Evolutionary conservation across 169 alveolate species (phyloP).

Genomic region (Plasmodium berghei): DNA sequence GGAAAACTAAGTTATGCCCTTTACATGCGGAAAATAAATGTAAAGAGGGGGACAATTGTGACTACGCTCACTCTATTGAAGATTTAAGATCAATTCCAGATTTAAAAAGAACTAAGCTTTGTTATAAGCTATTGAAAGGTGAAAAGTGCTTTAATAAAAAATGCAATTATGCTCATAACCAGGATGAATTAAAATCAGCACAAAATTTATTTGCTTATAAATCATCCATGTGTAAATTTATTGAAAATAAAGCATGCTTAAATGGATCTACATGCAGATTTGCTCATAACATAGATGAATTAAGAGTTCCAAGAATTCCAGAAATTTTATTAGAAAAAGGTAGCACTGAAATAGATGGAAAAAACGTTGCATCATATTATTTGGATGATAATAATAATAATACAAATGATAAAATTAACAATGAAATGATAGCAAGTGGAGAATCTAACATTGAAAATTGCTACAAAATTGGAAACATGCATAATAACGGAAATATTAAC

Average conservation of each 20-base stretch:
- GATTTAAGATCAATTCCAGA: conserved; percentile 82
- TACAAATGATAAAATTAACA: conserved; percentile 5
- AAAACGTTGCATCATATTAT: neutral
- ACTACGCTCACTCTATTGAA: conserved; percentile 81
- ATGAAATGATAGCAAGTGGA: neutral
- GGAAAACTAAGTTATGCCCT: conserved; percentile 76
- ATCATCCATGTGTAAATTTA: conserved; percentile 82
- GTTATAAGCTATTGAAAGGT: conserved; percentile 79
- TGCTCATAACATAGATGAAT: conserved; percentile 82
- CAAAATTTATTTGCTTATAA: conserved; percentile 83
- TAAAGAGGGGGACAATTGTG: conserved; percentile 78
- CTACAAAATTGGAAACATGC: neutral
- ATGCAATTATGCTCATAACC: conserved; percentile 84
- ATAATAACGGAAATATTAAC: neutral
- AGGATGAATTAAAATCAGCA: conserved; percentile 80
- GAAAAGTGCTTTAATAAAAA: conserved; percentile 67
- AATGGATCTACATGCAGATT: conserved; percentile 84
- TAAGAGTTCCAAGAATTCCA: conserved; percentile 77
- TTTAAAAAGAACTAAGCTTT: conserved; percentile 80
- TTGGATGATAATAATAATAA: conserved; percentile 12
- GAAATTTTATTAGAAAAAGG: conserved; percentile 66
- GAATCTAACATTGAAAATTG: neutral
- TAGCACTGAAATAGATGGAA: conserved; percentile 27
- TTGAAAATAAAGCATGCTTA: conserved; percentile 79
- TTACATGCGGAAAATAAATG: conserved; percentile 72